Conservation (phyloP, 202 grass and related monocot species). For the Bolboschoenoplectus hybrid region DNA sequence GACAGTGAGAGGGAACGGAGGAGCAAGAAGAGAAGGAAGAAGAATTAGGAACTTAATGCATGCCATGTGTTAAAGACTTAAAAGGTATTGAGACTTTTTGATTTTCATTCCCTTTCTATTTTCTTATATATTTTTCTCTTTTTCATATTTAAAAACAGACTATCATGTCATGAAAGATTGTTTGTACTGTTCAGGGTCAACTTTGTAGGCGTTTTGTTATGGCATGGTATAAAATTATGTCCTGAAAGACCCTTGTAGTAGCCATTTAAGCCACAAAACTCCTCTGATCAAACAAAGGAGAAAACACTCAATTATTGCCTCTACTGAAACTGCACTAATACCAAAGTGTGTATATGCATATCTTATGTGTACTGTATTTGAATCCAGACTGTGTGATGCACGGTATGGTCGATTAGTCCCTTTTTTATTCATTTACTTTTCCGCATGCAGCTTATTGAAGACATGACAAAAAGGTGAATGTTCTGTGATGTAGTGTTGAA, state of each 20-base stretch:
- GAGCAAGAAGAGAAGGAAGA: conserved; percentile 68
- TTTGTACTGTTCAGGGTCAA: background rate
- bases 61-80: background rate
- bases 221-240: background rate
- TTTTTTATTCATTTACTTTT: background rate
- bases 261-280: background rate
- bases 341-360: background rate
- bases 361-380: background rate
- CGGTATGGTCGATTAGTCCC: background rate
- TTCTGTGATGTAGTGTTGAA: background rate
- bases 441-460: background rate
- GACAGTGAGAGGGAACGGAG: conserved; percentile 52
- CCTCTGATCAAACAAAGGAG: background rate
- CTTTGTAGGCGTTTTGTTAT: background rate
- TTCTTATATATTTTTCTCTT: background rate
- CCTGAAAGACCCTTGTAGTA: background rate
- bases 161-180: background rate
- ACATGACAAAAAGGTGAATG: background rate
- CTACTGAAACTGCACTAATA: background rate
- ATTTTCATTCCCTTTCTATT: background rate
- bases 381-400: background rate
- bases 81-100: background rate
- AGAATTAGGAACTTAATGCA: conserved; percentile 31
- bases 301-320: background rate
- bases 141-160: background rate